Base-by-base conservation (phyloP, 176 grass and related monocot genomes). In the Panicum miliaceum region DNA sequence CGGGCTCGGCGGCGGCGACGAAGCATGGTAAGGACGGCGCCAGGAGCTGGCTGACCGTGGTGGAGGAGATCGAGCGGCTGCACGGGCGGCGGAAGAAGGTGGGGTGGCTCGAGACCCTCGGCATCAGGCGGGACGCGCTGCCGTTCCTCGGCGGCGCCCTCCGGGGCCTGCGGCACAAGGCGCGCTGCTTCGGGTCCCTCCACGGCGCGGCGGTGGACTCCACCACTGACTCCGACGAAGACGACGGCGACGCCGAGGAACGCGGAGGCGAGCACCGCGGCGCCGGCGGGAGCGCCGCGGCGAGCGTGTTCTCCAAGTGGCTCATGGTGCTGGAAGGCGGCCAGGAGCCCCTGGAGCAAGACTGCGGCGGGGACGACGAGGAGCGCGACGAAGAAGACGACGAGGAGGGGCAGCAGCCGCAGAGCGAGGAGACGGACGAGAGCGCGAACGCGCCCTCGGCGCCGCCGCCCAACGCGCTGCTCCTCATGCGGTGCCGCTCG, bases 401-500 rank as follows among this genome's bases (percentile, higher is more conserved):
- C 54, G 68, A 60, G 23, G 57, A 46, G 8, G 8, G 2, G 40
- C 56, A n/a, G 35, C 78, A 51, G 29, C 29, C 29, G 16, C 13
- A 36, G 11, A n/a, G 26, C 45, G 19, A 56, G 35, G 83, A 64
- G 58, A 15, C 65, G 72, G 23, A 68, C 25, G 68, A 75, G 34
- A 79, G 89, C 69, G 18, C 69, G 43, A 60, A 72, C 27, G 18
- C 32, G 54, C 2, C 54, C 6, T 65, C 85, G 0, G 80, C 83
- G 41, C 93, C 93, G 34, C 93, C 97, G 4, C 65, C 91, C 26
- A 96, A 99, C 77, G 97, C 97, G 7, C 84, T 99, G 34, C 85
- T 94, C 25, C 90, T 99, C 16, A 99, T 99, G 93, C 94, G 93
- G 71, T 94, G 97, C 82, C 89, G 91, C 1, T 99, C 97, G 42